Base-by-base conservation (phyloP, 257 asterid species). In the Paraleonurus japonicus region DNA sequence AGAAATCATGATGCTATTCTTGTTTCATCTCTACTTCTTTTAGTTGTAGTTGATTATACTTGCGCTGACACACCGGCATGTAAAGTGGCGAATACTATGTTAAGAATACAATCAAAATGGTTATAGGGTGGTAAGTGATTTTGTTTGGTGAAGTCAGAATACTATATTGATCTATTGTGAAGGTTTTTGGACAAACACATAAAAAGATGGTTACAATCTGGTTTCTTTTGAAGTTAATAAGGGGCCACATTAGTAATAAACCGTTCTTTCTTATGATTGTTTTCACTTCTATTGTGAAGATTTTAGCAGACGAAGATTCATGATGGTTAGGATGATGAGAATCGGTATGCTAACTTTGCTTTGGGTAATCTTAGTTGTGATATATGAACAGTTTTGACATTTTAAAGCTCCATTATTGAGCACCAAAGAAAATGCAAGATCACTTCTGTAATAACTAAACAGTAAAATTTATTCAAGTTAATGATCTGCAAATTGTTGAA, bases 31-130 rank as follows among this genome's bases (percentile, higher is more conserved):
- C 41, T 63, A 20, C 61, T 54, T 54, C 27, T 53, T 48, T 41
- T 61, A 55, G 51, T 54, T 73, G 37, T 63, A 65, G 59, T 19
- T 53, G n/a, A 22, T 58, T n/a, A 17, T 2, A 65, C 35, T 71
- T 33, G 55, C 69, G 16, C 43, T 54, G 27, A 20, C 4, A 30
- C 33, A 6, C 5, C 33, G 33, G 37, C 12, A 9, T 72, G 27
- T 72, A 48, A 13, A 48, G 57, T 19, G 3, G 75, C 5, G 50
- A 71, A 32, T 61, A 4, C 7, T 5, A 32, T n/a, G 35, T 72
- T 62, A 17, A 5, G 37, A 32, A 63, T n/a, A 27, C 0, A 30
- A 37, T 26, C 2, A 0, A 62, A 37, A 22, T 74, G 43, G 53
- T 17, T 66, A 37, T 73, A 19, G 15, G 39, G 64, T 53, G 27